Evolutionary conservation across 1,284 basidiomycete species (phyloP).

Genomic region (Ustilago hordei): DNA sequence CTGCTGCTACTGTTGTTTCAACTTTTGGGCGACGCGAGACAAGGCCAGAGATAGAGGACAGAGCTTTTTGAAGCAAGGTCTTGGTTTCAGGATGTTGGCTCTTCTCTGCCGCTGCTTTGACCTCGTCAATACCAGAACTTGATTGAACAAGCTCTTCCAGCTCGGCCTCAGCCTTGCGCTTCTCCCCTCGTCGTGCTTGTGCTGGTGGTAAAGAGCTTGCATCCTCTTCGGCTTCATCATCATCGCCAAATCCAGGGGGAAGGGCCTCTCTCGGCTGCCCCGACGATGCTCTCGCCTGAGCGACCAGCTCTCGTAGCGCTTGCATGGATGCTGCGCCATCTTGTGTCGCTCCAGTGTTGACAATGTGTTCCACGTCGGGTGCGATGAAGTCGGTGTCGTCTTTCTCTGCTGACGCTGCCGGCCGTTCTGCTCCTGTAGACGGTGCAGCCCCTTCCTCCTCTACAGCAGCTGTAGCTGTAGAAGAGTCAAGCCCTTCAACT

Average conservation of each 20-base stretch:
- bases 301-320: slow-evolving; percentile 43
- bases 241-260: slow-evolving; percentile 44
- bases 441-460: background rate
- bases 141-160: slow-evolving; percentile 21
- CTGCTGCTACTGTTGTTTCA: slow-evolving; percentile 1
- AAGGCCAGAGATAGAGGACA: slow-evolving; percentile 40
- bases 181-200: slow-evolving; percentile 20
- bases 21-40: slow-evolving; percentile 29
- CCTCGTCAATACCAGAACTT: slow-evolving; percentile 35
- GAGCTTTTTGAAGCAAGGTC: slow-evolving; percentile 37
- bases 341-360: slow-evolving; percentile 41
- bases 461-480: background rate
- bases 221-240: slow-evolving; percentile 10
- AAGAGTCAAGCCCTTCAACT: background rate
- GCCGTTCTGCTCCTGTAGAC: background rate
- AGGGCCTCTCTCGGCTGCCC: slow-evolving; percentile 41
- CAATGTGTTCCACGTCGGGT: slow-evolving; percentile 47
- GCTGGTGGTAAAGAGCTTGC: slow-evolving; percentile 1
- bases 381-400: slow-evolving; percentile 37
- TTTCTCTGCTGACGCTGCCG: slow-evolving; percentile 1
- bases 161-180: slow-evolving; percentile 46
- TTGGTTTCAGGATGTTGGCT: slow-evolving; percentile 44
- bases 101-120: slow-evolving; percentile 34
- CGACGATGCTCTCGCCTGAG: slow-evolving; percentile 37
- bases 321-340: slow-evolving; percentile 36